Base-by-base conservation (phyloP, 371 early-diverging fungal species). In the Cokeromyces recurvatus region DNA sequence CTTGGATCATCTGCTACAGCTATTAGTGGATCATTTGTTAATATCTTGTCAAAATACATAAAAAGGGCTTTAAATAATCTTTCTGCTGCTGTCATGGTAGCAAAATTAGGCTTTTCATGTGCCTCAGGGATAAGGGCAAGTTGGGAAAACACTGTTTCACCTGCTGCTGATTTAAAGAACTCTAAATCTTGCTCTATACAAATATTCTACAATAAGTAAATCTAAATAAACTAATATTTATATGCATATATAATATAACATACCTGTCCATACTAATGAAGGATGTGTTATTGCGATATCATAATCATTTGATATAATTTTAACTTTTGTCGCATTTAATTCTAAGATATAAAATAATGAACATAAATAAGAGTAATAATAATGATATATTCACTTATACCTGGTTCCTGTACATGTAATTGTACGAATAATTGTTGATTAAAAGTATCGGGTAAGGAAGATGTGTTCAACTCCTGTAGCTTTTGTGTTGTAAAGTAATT, bases 1-100 rank as follows among this genome's bases (percentile, higher is more conserved):
- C 19, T 4, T 2, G 52, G 44, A 31, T 57, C 53, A 2, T 21
- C 24, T 7, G 42, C 12, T 7, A 46, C 29, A 25, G 51, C 40
- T 4, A 43, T 16, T 4, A 5, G 7, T 7, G 58, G 27, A 10
- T 50, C 31, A 31, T 52, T 14, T 2, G 51, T 16, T 0, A 62
- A 22, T 5, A 53, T 22, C 8, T 49, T 46, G 42, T 68, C 69
- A 31, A 72, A 59, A 22, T 66, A 64, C 15, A 59, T 53, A 38
- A 58, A 72, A 1, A 72, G 50, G 4, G 59, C 44, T 38, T 72
- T 72, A 38, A 59, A 72, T 1, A 66, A 38, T 4, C 69, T 53
- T 31, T 68, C 62, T 8, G 68, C 66, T 3, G 48, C 16, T 2
- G 68, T 63, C 29, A 72, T 37, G 7, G 35, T 19, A 19, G 29